Percentiles rank a stretch among this genome's conserved stretches.
phyloP scores from a whole-genome alignment of 805 yeast species.

The Schizosaccharomyces japonicus region DNA sequence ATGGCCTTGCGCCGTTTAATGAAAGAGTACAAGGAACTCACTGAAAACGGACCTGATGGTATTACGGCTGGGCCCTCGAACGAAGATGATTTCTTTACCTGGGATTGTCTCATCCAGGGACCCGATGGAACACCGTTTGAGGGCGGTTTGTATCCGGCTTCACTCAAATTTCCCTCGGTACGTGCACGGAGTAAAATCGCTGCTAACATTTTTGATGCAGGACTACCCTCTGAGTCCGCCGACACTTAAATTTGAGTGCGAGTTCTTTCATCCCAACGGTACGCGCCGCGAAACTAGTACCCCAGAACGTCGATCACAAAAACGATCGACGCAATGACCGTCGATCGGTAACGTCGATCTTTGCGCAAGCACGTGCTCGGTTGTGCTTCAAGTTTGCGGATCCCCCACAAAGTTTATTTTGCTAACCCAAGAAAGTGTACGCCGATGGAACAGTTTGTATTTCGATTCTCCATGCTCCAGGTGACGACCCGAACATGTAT shows the following conservation, averaged over 20 bases:
- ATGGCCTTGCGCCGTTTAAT: conserved; percentile 74
- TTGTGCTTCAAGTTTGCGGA: too few species aligned
- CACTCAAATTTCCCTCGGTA: conserved; percentile 35
- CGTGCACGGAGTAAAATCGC: not conserved
- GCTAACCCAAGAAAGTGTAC: conserved; percentile 23
- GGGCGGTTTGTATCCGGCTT: conserved; percentile 68
- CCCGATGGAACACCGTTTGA: conserved; percentile 70
- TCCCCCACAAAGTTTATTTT: not conserved
- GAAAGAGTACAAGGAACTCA: conserved; percentile 70
- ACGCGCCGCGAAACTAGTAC: not conserved
- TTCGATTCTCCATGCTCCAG: conserved; percentile 84
- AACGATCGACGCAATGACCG: too few species aligned
- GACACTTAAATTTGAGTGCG: conserved; percentile 46
- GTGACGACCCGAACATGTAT: conserved; percentile 89
- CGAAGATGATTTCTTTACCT: conserved; percentile 32
- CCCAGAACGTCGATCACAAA: too few species aligned
- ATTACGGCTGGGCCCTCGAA: conserved; percentile 7
- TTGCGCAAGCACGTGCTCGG: too few species aligned
- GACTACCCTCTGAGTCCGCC: conserved; percentile 78
- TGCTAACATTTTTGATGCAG: conserved; percentile 2
- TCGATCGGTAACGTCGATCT: too few species aligned
- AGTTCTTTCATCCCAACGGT: conserved; percentile 67
- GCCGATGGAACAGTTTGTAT: conserved; percentile 91
- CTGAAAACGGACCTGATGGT: conserved; percentile 31
- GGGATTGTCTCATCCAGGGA: conserved; percentile 73